These are phyloP conservation scores for Oxyria digyna DNA, from an alignment of 148 eudicot species.

Conservation along the genomic window DNA sequence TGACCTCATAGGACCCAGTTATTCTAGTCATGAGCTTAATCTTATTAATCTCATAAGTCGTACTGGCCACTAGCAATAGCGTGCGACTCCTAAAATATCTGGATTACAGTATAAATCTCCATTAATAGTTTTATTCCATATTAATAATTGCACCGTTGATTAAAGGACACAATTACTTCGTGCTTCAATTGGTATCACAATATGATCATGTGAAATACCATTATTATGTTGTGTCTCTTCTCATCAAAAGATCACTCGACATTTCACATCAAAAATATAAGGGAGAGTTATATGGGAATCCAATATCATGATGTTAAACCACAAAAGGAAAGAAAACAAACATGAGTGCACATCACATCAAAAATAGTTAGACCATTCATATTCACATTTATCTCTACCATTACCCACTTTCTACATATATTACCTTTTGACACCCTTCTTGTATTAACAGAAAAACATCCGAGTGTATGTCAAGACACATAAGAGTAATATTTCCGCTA, in stretches of 20 bases:
- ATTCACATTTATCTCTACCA: neutral
- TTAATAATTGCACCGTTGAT: too few relatives aligned
- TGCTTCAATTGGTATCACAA: neutral
- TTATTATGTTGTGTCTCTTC: neutral
- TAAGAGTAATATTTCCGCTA: neutral
- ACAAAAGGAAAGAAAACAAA: neutral
- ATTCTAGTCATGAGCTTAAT: too few relatives aligned
- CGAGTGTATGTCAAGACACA: neutral
- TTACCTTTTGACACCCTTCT: neutral
- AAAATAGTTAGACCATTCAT: neutral
- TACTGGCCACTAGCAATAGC: too few relatives aligned
- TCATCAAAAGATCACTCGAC: neutral
- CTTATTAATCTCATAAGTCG: too few relatives aligned
- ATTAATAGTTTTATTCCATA: too few relatives aligned
- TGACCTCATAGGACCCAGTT: too few relatives aligned
- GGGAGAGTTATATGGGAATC: neutral
- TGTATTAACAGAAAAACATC: neutral
- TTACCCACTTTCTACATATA: neutral
- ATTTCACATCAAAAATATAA: neutral
- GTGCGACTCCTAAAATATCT: too few relatives aligned
- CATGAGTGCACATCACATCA: slow-evolving; percentile 5
- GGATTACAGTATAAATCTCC: too few relatives aligned
- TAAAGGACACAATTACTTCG: too few relatives aligned
- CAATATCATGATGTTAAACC: neutral
- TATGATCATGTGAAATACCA: neutral